Percentiles rank a stretch among this genome's conserved stretches.
phyloP scores from a whole-genome alignment of 2,329 filamentous ascomycete genomes.

The Colletotrichum neosansevieriae region DNA sequence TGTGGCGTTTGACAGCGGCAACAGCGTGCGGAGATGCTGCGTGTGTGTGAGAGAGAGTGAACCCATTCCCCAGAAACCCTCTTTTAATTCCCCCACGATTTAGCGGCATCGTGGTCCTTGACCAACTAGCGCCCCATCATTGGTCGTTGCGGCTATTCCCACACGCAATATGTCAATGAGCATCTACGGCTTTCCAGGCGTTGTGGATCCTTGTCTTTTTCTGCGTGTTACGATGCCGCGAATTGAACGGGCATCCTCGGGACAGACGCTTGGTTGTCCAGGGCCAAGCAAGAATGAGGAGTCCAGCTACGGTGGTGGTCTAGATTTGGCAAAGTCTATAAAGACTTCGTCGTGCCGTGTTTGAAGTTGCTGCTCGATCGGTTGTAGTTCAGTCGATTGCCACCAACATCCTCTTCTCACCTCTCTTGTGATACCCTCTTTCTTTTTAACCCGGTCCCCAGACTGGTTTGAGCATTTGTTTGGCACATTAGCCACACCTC shows the following conservation, averaged over 20 bases:
- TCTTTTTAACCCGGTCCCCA: not conserved
- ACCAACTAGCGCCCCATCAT: slow-evolving; percentile 21
- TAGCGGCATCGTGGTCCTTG: slow-evolving; percentile 20
- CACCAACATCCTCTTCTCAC: slow-evolving; percentile 7
- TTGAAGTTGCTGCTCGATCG: not conserved
- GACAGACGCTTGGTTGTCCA: not conserved
- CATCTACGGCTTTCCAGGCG: slow-evolving; percentile 23
- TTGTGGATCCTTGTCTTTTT: slow-evolving; percentile 6
- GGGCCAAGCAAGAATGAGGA: slow-evolving; percentile 10
- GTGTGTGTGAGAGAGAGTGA: too few species aligned
- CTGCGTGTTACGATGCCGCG: slow-evolving; percentile 2
- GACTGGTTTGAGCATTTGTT: not conserved
- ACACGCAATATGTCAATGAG: slow-evolving; percentile 7
- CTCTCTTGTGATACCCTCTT: slow-evolving; percentile 5
- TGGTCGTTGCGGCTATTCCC: slow-evolving; percentile 18
- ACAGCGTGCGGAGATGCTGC: not conserved
- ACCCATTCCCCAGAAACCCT: slow-evolving; percentile 32
- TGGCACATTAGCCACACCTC: too few species aligned
- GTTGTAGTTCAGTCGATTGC: slow-evolving; percentile 21
- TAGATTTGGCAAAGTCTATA: slow-evolving; percentile 20
- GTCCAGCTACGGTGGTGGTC: not conserved
- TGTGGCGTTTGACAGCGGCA: not conserved
- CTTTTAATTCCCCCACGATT: slow-evolving; percentile 30
- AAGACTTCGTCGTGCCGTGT: slow-evolving; percentile 27
- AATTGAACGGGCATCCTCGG: slow-evolving; percentile 24